These are phyloP conservation scores for Volutella citrinella DNA, from an alignment of 2,329 filamentous ascomycete species.

Conservation along the genomic window DNA sequence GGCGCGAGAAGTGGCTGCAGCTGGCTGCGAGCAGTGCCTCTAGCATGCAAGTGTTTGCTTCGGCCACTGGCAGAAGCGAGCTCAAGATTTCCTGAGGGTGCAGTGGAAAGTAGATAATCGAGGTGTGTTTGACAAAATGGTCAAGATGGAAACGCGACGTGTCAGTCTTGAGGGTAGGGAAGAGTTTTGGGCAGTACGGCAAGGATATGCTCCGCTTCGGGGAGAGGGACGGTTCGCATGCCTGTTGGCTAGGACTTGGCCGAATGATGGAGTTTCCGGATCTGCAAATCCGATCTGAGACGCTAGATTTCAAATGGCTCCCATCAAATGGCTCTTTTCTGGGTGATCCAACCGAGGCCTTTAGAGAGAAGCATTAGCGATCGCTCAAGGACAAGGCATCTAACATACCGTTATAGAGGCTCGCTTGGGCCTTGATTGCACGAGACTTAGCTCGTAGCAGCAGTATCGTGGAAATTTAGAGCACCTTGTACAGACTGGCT, in stretches of 20 bases:
- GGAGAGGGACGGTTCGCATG: no score
- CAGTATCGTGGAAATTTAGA: slow-evolving; percentile 5
- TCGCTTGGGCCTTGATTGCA: not conserved
- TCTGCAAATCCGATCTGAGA: rapidly evolving
- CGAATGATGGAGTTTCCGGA: not conserved
- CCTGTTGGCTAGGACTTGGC: no score
- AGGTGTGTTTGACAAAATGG: slow-evolving; percentile 7
- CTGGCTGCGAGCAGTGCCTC: slow-evolving; percentile 8
- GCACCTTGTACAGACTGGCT: slow-evolving; percentile 4
- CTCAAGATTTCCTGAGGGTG: slow-evolving; percentile 2
- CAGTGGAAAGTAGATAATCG: slow-evolving; percentile 7
- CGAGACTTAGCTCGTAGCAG: slow-evolving; percentile 8
- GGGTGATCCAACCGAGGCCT: no score
- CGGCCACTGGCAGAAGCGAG: slow-evolving; percentile 4
- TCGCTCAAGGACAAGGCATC: no score
- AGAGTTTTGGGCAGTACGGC: not conserved
- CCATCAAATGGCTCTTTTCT: no score
- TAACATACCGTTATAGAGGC: not conserved
- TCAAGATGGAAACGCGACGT: slow-evolving; percentile 6
- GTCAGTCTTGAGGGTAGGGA: slow-evolving; percentile 3
- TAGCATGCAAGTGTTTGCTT: slow-evolving; percentile 7
- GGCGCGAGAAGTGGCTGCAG: slow-evolving; percentile 5
- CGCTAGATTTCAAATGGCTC: no score
- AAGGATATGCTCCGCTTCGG: no score
- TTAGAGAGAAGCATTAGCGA: no score